Conservation (phyloP, 208 protist genomes). For the Acanthamoeba culbertsoni region DNA sequence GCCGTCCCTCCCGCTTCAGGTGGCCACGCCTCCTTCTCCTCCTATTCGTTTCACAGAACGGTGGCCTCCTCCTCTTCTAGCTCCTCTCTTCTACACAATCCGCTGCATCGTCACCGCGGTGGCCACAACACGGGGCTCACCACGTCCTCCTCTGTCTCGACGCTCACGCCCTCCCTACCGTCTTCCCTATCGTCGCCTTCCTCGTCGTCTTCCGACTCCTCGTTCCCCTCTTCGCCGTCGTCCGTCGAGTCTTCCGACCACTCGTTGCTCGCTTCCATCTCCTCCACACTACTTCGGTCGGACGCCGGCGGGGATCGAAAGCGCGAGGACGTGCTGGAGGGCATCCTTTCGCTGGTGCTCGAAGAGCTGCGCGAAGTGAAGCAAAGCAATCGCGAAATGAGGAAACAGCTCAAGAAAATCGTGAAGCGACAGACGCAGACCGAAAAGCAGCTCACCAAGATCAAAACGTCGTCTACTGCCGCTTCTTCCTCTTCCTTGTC, state of each 20-base stretch:
- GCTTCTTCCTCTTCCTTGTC: neutral
- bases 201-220: too few species aligned
- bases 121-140: neutral
- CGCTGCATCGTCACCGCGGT: too few species aligned
- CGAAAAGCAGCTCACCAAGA: neutral
- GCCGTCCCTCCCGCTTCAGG: neutral
- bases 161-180: neutral
- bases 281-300: neutral
- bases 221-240: neutral
- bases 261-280: neutral
- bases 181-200: neutral
- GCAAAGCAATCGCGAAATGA: neutral
- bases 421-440: conserved; percentile 3
- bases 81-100: too few species aligned
- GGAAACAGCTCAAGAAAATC: neutral
- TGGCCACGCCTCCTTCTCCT: neutral
- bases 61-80: neutral
- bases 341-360: conserved; percentile 13
- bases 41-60: neutral
- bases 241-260: neutral
- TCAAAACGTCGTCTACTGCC: neutral
- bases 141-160: neutral
- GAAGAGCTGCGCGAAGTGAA: conserved; percentile 33
- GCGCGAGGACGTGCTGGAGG: conserved; percentile 29
- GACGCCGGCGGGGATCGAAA: neutral